Base-by-base conservation (phyloP, 2,329 filamentous ascomycete genomes). In the Neofusicoccum laricinum region DNA sequence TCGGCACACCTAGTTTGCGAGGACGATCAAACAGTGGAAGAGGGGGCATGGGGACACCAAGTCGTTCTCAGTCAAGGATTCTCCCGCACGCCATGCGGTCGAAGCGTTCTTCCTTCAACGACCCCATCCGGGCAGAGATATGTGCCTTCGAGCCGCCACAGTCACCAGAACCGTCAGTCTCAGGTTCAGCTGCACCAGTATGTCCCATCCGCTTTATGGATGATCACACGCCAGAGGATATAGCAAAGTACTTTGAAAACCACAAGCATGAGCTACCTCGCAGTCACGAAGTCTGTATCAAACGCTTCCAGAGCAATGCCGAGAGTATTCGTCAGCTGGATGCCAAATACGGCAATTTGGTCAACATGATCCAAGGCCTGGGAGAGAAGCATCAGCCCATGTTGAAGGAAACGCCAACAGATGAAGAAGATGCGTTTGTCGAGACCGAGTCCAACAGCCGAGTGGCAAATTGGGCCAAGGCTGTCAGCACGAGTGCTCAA, bases 241-340 rank as follows among this genome's bases (percentile, higher is more conserved):
- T 98, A 67, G 94, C 94, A 14, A 87, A 90, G 72, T 98, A 97
- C 76, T 92, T 98, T 72, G 92, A 97, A 76, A 93, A 89, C 61
- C 93, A 97, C 80, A 97, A 97, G 76, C 93, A 98, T 77, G 91
- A 97, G 76, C 86, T 98, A 62, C 94, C 94, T 10, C 87, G 94
- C 70, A 97, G 93, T 75, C 94, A 98, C 77, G 92, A 96, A 74
- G 86, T 97, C 49, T 98, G 94, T 76, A 88, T 98, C 66, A 89
- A 91, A 72, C 87, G 93, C 64, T 97, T 97, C 74, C 92, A 96
- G 78, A 90, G 87, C 76, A 94, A 93, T 72, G 90, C 94, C 70
- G 86, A 90, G 67, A 91, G 93, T 72, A 91, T 96, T 72, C 88
- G 88, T 68, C 91, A 96, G 77, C 83, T 98, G 63, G 94, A 98